A percentile compares a stretch with the other conserved stretches of the same genome.
These are phyloP conservation scores for Saccharomycopsis sp. DNA, from an alignment of 805 yeast species.

Conservation along the genomic window DNA sequence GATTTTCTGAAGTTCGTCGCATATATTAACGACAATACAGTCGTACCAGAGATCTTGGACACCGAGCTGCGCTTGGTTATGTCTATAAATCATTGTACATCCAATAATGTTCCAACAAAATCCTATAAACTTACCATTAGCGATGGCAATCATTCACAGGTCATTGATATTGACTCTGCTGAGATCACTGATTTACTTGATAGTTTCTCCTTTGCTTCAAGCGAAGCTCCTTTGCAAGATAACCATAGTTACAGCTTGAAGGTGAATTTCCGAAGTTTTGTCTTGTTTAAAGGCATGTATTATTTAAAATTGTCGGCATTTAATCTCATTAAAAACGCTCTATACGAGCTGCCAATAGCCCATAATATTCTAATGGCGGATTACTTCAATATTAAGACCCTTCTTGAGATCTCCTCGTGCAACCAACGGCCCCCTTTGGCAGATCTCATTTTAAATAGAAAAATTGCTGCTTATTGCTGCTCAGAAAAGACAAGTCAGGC, in stretches of 20 bases:
- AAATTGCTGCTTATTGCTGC: too few species aligned
- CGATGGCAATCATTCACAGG: neutral
- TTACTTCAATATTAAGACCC: neutral
- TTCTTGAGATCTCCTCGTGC: neutral
- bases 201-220: neutral
- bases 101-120: neutral
- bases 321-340: slow-evolving; percentile 8
- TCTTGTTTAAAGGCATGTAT: slow-evolving; percentile 2
- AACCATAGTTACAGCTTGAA: neutral
- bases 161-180: neutral
- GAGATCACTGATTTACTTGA: neutral
- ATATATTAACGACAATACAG: too few species aligned
- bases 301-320: slow-evolving; percentile 5
- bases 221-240: too few species aligned
- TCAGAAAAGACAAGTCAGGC: neutral
- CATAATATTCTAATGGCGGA: neutral
- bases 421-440: neutral
- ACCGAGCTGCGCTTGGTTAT: too few species aligned
- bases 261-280: neutral
- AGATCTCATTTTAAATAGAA: too few species aligned
- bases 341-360: slow-evolving; percentile 6
- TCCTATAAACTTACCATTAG: neutral
- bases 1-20: too few species aligned
- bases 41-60: too few species aligned
- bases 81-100: neutral